Evolutionary conservation across 2,329 filamentous ascomycete species (phyloP), one percentile per base, ranked within the genome.

Genomic region (Stromatinia cepivora): DNA sequence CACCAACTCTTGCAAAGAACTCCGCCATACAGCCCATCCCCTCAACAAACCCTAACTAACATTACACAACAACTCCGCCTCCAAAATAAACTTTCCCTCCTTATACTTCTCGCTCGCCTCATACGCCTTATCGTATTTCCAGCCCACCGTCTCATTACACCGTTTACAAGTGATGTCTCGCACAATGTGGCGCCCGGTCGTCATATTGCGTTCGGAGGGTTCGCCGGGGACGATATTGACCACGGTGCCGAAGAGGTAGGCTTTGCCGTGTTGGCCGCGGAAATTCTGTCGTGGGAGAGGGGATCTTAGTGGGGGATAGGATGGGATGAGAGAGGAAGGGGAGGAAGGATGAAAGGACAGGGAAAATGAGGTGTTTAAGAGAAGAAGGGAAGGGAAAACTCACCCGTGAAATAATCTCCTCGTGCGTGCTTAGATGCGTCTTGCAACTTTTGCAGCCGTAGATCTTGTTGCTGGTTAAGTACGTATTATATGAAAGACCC

Each of bases 61-160:
- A 74, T 88, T 90, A 80, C 92, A 94, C 52, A 98, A 84, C 73
- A 97, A 82, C 82, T 97, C 94, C 45, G 92, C 92, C 83, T 98
- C 94, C 69, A 99, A 85, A 71, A 99, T 99, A 79, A 92, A 98
- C 82, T 98, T 99, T 69, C 93, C 94, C 84, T 99, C 95, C 84
- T 99, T 99, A 82, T 99, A 99, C 82, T 97, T 97, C 86, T 99
- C 94, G 73, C 86, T 90, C 46, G 84, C 81, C 83, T 99, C 95
- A 79, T 92, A 98, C 1, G 95, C 95, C 83, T 96, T 97, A 81
- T 99, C 95, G 80, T 99, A 99, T 81, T 97, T 98, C 95, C 95
- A 99, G 48, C 95, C 95, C 66, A 99, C 95, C 42, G 90, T 91
- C 80, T 94, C 91, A 79, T 91, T 91, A 86, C 95, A 99, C 81